Evolutionary conservation across 352 stramenopile species (phyloP).

Genomic region (Globisporangium cylindrosporum): DNA sequence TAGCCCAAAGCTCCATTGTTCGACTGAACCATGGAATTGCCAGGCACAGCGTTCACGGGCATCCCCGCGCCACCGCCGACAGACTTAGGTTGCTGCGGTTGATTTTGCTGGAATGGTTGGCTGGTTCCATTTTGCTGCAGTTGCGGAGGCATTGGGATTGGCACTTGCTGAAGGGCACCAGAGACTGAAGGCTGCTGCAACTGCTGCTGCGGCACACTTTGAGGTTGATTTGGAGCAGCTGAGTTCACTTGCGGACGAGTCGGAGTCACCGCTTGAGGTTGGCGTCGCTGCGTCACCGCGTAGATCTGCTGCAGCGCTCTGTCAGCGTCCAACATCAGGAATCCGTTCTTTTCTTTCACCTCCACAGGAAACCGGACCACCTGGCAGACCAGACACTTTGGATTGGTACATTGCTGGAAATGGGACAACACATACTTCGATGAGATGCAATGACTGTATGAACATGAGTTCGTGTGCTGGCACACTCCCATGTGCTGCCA

Average conservation of each 20-base stretch:
- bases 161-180: slow-evolving; percentile 17
- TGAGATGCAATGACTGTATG: slow-evolving; percentile 97
- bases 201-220: slow-evolving; percentile 20
- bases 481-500: slow-evolving; percentile 99
- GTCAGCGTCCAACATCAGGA: slow-evolving; percentile 80
- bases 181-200: slow-evolving; percentile 22
- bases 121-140: slow-evolving; percentile 20
- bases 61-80: background rate
- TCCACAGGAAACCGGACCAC: slow-evolving; percentile 97
- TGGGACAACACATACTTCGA: slow-evolving; percentile 99
- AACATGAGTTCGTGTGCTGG: slow-evolving; percentile 95
- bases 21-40: slow-evolving; percentile 3
- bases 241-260: slow-evolving; percentile 17
- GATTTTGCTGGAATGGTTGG: slow-evolving; percentile 13
- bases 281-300: slow-evolving; percentile 60
- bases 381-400: slow-evolving; percentile 96
- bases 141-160: slow-evolving; percentile 28
- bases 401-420: slow-evolving; percentile 98
- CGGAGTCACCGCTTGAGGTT: slow-evolving; percentile 15
- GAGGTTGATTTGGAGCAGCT: slow-evolving; percentile 16
- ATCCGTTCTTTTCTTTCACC: slow-evolving; percentile 88
- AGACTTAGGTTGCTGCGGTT: slow-evolving; percentile 3
- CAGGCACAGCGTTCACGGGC: background rate
- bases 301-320: slow-evolving; percentile 78
- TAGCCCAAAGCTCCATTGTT: slow-evolving; percentile 11